phyloP scores from a whole-genome alignment of 1,284 basidiomycete genomes.

The Cryptococcus floricola region DNA sequence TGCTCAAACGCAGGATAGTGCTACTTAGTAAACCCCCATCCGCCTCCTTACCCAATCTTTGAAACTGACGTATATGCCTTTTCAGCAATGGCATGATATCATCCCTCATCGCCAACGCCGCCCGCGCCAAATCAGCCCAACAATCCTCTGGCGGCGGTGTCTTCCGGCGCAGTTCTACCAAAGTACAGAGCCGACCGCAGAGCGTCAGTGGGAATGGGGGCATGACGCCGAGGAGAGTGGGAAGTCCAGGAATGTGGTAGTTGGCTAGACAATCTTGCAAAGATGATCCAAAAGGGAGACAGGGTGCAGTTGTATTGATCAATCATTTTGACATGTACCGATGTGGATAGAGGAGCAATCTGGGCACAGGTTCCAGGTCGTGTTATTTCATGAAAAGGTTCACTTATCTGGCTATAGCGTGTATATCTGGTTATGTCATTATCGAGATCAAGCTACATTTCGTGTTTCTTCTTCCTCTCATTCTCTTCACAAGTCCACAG shows the following conservation, averaged over 20 bases:
- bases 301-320: too few species aligned
- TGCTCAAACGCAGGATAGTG: slow-evolving; percentile 69
- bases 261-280: background rate
- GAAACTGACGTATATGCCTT: background rate
- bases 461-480: too few species aligned
- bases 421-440: too few species aligned
- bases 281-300: too few species aligned
- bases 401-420: too few species aligned
- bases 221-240: slow-evolving; percentile 12
- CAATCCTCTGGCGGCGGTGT: slow-evolving; percentile 27
- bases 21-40: slow-evolving; percentile 38
- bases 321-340: too few species aligned
- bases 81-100: slow-evolving; percentile 50
- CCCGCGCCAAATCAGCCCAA: slow-evolving; percentile 43
- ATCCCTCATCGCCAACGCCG: slow-evolving; percentile 48
- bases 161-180: slow-evolving; percentile 30
- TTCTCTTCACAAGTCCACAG: background rate
- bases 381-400: too few species aligned
- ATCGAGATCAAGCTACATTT: too few species aligned
- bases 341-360: too few species aligned
- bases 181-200: slow-evolving; percentile 8
- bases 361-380: too few species aligned
- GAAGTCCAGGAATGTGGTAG: slow-evolving; percentile 19
- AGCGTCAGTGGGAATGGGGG: slow-evolving; percentile 7
- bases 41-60: slow-evolving; percentile 7